A percentile compares a stretch with the other conserved stretches of the same genome.
Evolutionary conservation across 2,329 filamentous ascomycete species (phyloP).

Genomic region (Ophiocordyceps polyrhachis-furcata): DNA sequence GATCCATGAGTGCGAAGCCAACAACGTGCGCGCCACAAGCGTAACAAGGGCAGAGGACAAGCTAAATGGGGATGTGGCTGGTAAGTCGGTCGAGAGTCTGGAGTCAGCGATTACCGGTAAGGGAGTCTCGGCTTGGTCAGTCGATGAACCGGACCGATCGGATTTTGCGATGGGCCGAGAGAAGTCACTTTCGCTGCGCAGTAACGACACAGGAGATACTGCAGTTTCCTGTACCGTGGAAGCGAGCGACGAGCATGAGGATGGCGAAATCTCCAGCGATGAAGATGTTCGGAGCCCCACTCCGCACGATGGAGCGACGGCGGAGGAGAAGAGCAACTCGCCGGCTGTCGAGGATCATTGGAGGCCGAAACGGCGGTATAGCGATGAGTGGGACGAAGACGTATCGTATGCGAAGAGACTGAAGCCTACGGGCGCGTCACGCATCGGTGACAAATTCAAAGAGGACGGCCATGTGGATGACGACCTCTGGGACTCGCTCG

Average conservation of each 20-base stretch:
- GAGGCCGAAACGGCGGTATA: slow-evolving; percentile 2
- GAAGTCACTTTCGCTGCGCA: not conserved
- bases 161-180: not conserved
- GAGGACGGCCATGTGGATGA: not conserved
- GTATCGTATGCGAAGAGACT: slow-evolving; percentile 2
- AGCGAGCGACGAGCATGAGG: not conserved
- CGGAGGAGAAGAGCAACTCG: not conserved
- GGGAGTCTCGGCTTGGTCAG: not conserved
- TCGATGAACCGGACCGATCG: not conserved
- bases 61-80: not conserved
- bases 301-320: not conserved
- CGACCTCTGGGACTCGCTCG: slow-evolving; percentile 2
- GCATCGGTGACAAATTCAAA: not conserved
- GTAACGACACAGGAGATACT: not conserved
- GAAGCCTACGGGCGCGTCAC: not conserved
- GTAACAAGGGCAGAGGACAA: not conserved
- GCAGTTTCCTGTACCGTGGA: not conserved
- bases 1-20: not conserved
- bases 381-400: slow-evolving; percentile 2
- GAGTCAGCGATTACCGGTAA: not conserved
- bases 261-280: slow-evolving; percentile 1
- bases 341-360: not conserved
- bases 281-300: not conserved
- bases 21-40: not conserved
- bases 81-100: not conserved